phyloP scores from a whole-genome alignment of 2,329 filamentous ascomycete species.

The Aphanocladium album region DNA sequence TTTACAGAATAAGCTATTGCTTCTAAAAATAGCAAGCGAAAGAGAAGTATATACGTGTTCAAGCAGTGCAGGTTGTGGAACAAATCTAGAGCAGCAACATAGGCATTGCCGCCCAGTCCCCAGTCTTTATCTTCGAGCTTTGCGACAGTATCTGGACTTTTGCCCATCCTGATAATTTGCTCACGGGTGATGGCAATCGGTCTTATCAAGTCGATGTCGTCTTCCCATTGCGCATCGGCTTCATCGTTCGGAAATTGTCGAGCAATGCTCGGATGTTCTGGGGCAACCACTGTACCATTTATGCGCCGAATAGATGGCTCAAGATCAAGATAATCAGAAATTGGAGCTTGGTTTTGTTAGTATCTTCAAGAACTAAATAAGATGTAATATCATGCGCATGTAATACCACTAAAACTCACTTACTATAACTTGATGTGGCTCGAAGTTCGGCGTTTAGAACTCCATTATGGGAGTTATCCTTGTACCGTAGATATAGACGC shows the following conservation, averaged over 20 bases:
- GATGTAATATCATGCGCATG: background rate
- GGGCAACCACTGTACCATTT: background rate
- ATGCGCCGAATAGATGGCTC: background rate
- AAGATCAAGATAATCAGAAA: background rate
- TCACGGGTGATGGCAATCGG: background rate
- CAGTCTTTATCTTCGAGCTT: slow-evolving; percentile 1
- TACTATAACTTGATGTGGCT: background rate
- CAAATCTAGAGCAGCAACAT: background rate
- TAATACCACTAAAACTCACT: background rate
- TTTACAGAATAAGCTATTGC: background rate
- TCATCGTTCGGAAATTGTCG: background rate
- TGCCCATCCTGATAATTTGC: background rate
- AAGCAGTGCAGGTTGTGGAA: slow-evolving; percentile 7
- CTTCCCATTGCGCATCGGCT: background rate
- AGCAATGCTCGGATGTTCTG: background rate
- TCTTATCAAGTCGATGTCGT: slow-evolving; percentile 1
- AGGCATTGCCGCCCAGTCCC: background rate
- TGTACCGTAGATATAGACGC: background rate
- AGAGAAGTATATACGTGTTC: background rate
- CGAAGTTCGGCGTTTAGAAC: background rate
- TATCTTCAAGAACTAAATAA: background rate
- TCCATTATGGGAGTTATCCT: background rate
- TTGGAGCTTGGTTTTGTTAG: background rate
- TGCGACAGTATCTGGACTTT: background rate
- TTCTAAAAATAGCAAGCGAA: background rate